A percentile compares a stretch with the other conserved stretches of the same genome.
phyloP scores from a whole-genome alignment of 2,329 filamentous ascomycete genomes.

The Aspergillus fischeri region DNA sequence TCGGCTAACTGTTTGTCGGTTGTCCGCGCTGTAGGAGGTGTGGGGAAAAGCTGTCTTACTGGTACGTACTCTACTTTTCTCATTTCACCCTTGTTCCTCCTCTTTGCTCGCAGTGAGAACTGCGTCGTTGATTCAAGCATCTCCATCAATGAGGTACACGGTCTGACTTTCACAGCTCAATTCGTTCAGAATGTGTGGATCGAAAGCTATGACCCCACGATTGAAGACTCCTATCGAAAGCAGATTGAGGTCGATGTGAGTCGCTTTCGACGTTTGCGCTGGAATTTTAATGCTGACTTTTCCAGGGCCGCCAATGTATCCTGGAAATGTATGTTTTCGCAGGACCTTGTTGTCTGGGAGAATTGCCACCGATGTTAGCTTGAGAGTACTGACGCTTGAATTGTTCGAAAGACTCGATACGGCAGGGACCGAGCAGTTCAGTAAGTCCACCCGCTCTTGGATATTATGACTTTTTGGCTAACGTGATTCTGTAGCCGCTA shows the following conservation, averaged over 20 bases:
- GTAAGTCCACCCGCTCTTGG: slow-evolving; percentile 50
- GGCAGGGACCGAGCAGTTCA: slow-evolving; percentile 88
- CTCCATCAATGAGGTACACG: not conserved
- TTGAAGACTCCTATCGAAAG: slow-evolving; percentile 84
- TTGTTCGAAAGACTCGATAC: slow-evolving; percentile 66
- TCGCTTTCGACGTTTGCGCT: slow-evolving; percentile 19
- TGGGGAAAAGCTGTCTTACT: slow-evolving; percentile 89
- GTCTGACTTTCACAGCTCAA: slow-evolving; percentile 57
- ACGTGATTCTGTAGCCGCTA: slow-evolving; percentile 43
- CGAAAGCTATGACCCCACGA: slow-evolving; percentile 83
- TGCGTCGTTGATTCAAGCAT: not conserved
- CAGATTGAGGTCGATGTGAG: slow-evolving; percentile 86
- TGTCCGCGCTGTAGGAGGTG: slow-evolving; percentile 59
- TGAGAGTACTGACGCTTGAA: not conserved
- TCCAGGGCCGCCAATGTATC: slow-evolving; percentile 77
- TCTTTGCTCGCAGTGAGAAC: not conserved
- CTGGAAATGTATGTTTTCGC: slow-evolving; percentile 69
- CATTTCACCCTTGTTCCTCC: slow-evolving; percentile 14
- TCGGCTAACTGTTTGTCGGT: slow-evolving; percentile 15
- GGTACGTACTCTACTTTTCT: slow-evolving; percentile 50
- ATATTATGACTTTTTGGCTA: slow-evolving; percentile 8
- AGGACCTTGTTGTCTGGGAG: not conserved
- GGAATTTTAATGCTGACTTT: slow-evolving; percentile 18
- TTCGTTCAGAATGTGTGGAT: slow-evolving; percentile 95
- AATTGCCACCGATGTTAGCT: not conserved